phyloP scores from a whole-genome alignment of 2,329 filamentous ascomycete species.

The Cladorrhinum sp. region DNA sequence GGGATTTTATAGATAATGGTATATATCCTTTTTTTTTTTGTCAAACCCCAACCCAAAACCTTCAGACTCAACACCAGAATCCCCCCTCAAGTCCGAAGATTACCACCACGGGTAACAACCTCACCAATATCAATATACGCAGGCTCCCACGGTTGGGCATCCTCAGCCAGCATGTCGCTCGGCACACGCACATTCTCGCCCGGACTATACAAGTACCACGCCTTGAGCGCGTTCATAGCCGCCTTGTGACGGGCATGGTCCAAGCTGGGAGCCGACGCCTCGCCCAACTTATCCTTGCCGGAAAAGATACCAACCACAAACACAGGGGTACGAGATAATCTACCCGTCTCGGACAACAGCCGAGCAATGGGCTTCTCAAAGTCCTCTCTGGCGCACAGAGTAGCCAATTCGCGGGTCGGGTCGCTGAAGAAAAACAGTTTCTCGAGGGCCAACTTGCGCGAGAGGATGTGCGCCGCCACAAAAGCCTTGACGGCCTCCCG shows the following conservation, averaged over 20 bases:
- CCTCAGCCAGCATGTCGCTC: conserved; percentile 64
- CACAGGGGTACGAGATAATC: conserved; percentile 78
- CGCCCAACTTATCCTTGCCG: conserved; percentile 84
- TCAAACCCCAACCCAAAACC: background rate
- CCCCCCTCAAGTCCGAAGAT: background rate
- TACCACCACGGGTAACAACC: conserved; percentile 46
- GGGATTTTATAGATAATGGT: background rate
- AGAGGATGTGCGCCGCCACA: conserved; percentile 78
- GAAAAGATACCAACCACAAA: conserved; percentile 94
- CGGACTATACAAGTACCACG: conserved; percentile 95
- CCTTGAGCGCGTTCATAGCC: conserved; percentile 79
- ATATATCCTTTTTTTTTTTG: background rate
- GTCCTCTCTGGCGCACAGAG: conserved; percentile 81
- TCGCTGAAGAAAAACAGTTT: conserved; percentile 79
- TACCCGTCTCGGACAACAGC: conserved; percentile 86
- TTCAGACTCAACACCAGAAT: background rate
- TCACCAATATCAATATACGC: conserved; percentile 69
- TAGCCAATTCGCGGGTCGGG: conserved; percentile 77
- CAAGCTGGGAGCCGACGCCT: conserved; percentile 77
- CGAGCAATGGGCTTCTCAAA: conserved; percentile 86
- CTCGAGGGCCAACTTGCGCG: conserved; percentile 71
- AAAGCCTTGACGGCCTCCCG: conserved; percentile 76
- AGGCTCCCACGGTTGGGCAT: conserved; percentile 62
- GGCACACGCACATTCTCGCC: conserved; percentile 61
- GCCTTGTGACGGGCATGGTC: conserved; percentile 75